phyloP scores from a whole-genome alignment of 139 green algal genomes.

The Ulvella scutata region DNA sequence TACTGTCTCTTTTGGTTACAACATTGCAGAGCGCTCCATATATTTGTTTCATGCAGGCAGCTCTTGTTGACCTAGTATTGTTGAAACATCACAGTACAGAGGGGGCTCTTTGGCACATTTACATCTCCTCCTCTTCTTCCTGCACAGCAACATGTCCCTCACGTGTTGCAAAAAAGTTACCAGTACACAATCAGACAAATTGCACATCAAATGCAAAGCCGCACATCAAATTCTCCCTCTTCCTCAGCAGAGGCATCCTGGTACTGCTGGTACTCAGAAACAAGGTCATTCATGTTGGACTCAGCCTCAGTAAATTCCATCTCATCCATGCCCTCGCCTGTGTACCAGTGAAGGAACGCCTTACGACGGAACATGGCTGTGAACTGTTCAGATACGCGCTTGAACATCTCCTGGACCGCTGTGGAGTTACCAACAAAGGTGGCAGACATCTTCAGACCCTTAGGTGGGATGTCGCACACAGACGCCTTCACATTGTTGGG shows the following conservation, averaged over 20 bases:
- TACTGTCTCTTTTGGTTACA: no score
- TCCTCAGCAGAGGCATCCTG: conserved; percentile 91
- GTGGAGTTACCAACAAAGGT: conserved; percentile 96
- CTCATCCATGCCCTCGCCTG: conserved; percentile 98
- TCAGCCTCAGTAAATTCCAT: conserved; percentile 98
- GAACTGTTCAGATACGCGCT: conserved; percentile 94
- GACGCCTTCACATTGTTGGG: conserved; percentile 98
- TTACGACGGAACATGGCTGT: conserved; percentile 99
- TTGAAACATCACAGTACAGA: no score
- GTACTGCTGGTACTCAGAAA: conserved; percentile 98
- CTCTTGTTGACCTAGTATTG: no score
- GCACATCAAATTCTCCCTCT: conserved; percentile 64
- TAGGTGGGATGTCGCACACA: conserved; percentile 92
- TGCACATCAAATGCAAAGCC: no score
- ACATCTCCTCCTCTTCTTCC: no score
- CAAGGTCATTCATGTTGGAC: conserved; percentile 70
- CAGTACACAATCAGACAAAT: no score
- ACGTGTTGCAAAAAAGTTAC: no score
- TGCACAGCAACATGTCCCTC: no score
- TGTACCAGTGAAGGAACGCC: conserved; percentile 99
- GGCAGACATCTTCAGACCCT: conserved; percentile 91
- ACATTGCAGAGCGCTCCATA: no score
- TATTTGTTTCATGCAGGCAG: no score
- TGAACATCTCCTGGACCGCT: conserved; percentile 91
- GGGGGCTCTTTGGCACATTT: no score